phyloP scores from a whole-genome alignment of 768 basidiomycete species.

The Clathrus columnatus region DNA sequence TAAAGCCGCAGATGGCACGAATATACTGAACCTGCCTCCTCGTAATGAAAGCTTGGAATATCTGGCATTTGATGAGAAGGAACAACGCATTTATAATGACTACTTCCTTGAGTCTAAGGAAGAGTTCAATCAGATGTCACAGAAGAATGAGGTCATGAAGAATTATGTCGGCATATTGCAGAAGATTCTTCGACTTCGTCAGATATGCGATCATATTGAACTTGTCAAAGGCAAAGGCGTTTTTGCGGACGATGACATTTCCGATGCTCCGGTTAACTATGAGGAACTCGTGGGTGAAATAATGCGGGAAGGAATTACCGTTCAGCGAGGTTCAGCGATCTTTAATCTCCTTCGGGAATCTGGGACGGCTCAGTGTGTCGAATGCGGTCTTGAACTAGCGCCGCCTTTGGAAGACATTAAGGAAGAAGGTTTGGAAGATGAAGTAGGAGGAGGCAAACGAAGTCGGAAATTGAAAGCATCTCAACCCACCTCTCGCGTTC shows the following conservation, averaged over 20 bases:
- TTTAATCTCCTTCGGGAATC: constrained; percentile 81
- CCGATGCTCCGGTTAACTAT: constrained; percentile 51
- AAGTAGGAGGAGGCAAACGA: constrained; percentile 39
- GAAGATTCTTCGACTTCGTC: constrained; percentile 89
- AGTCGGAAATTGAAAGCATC: constrained; percentile 29
- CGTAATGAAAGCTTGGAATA: constrained; percentile 82
- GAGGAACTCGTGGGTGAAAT: constrained; percentile 77
- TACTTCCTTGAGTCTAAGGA: constrained; percentile 88
- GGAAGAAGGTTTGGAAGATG: constrained; percentile 44
- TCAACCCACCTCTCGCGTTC: constrained; percentile 51
- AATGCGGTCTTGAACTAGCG: constrained; percentile 76
- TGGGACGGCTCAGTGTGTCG: constrained; percentile 79
- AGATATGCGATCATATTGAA: constrained; percentile 96
- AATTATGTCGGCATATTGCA: constrained; percentile 97
- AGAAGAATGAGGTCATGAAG: constrained; percentile 93
- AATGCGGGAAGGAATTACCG: constrained; percentile 66
- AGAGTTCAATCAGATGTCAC: constrained; percentile 78
- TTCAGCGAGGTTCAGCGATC: constrained; percentile 67
- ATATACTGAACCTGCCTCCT: constrained; percentile 80
- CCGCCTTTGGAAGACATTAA: constrained; percentile 34
- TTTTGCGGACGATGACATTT: constrained; percentile 24
- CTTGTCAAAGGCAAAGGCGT: constrained; percentile 67
- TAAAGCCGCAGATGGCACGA: constrained; percentile 68
- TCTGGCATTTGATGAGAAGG: constrained; percentile 75
- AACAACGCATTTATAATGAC: constrained; percentile 78